phyloP scores from a whole-genome alignment of 257 asterid species.

The Oldenlandia corymbosa region DNA sequence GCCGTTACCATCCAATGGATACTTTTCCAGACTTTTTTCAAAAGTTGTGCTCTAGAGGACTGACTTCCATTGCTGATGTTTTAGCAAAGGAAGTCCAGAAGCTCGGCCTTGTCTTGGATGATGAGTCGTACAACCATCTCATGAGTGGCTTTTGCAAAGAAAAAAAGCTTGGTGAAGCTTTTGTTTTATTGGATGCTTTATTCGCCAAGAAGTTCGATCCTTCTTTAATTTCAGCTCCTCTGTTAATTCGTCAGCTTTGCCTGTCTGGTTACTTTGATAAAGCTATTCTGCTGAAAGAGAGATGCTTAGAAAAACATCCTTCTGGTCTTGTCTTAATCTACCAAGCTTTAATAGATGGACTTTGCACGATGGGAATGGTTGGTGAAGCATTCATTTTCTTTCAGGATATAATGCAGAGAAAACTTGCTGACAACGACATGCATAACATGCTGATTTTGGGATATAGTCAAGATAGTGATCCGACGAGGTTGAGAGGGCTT shows the following conservation, averaged over 20 bases:
- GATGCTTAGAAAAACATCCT: constrained; percentile 35
- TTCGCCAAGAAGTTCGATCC: constrained; percentile 38
- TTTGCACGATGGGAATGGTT: constrained; percentile 34
- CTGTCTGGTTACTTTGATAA: constrained; percentile 38
- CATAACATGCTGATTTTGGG: constrained; percentile 39
- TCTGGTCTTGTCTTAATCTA: constrained; percentile 27
- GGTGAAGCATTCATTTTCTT: constrained; percentile 46
- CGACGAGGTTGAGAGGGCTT: constrained; percentile 38
- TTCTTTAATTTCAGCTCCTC: constrained; percentile 33
- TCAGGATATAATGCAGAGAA: constrained; percentile 32
- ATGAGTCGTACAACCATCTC: constrained; percentile 34
- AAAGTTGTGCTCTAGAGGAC: constrained; percentile 47
- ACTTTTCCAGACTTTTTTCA: constrained; percentile 33
- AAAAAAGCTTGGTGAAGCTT: constrained; percentile 50
- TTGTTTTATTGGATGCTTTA: constrained; percentile 36
- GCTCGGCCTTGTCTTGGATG: constrained; percentile 24
- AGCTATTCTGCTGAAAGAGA: constrained; percentile 44
- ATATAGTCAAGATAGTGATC: constrained; percentile 37
- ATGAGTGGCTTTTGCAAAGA: constrained; percentile 49
- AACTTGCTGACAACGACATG: constrained; percentile 26
- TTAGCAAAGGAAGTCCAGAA: constrained; percentile 42
- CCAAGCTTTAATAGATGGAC: constrained; percentile 45
- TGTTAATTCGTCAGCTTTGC: constrained; percentile 48
- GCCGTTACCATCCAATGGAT: constrained; percentile 22
- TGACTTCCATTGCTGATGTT: constrained; percentile 35